Evolutionary conservation across 352 stramenopile species (phyloP).

Genomic region (Plasmopara viticola): DNA sequence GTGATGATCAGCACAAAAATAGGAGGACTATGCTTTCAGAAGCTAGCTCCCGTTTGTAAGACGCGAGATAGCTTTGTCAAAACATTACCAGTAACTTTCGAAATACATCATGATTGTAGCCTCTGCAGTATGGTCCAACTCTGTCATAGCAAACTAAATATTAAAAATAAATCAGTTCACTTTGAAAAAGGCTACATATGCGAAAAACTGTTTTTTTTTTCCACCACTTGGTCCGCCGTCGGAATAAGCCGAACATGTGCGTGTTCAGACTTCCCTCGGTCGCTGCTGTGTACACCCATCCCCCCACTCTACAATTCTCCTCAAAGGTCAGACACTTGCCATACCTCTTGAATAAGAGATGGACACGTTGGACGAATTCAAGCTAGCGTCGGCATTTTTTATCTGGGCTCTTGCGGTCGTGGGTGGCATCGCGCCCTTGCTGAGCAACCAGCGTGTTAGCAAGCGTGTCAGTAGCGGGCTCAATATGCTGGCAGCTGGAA

Average conservation of each 20-base stretch:
- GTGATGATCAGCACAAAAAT: too few species aligned
- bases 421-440: constrained; percentile 47
- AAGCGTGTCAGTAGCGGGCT: constrained; percentile 48
- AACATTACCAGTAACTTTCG: too few species aligned
- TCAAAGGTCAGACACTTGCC: constrained; percentile 6
- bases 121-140: too few species aligned
- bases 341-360: constrained; percentile 17
- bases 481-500: constrained; percentile 76
- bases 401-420: constrained; percentile 55
- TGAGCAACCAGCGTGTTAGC: constrained; percentile 31
- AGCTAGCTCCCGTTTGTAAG: too few species aligned
- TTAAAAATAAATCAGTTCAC: too few species aligned
- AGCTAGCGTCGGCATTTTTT: constrained; percentile 43
- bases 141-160: too few species aligned
- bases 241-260: not conserved
- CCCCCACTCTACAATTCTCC: constrained; percentile 19
- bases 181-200: too few species aligned
- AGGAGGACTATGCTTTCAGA: too few species aligned
- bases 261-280: not conserved
- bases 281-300: constrained; percentile 7
- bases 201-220: too few species aligned
- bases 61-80: too few species aligned
- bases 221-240: not conserved
- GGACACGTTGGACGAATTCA: constrained; percentile 54
- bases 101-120: too few species aligned